These are phyloP conservation scores for Globisporangium parvum DNA, from an alignment of 352 stramenopile species.

Conservation along the genomic window DNA sequence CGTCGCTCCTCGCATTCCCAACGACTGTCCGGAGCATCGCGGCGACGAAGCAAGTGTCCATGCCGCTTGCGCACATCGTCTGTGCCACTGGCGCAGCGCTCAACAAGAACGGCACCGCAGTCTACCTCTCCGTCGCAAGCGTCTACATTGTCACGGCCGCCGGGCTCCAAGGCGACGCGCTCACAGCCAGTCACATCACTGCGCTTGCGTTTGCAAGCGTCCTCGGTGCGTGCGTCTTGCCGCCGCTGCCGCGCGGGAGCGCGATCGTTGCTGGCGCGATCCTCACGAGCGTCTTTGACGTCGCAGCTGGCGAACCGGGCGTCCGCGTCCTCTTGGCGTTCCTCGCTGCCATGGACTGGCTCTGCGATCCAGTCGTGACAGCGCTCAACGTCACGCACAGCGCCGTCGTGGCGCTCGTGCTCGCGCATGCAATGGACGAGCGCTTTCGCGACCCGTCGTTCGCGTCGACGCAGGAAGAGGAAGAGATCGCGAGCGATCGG, in stretches of 20 bases:
- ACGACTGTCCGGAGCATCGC: slow-evolving; percentile 46
- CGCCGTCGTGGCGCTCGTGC: slow-evolving; percentile 38
- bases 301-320: slow-evolving; percentile 17
- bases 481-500: slow-evolving; percentile 15
- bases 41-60: slow-evolving; percentile 42
- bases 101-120: slow-evolving; percentile 58
- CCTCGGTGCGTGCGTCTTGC: slow-evolving; percentile 28
- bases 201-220: slow-evolving; percentile 31
- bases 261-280: slow-evolving; percentile 32
- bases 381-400: slow-evolving; percentile 49
- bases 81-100: slow-evolving; percentile 35
- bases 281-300: slow-evolving; percentile 39
- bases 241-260: slow-evolving; percentile 33
- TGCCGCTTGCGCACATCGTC: slow-evolving; percentile 51
- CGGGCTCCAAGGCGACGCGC: slow-evolving; percentile 13
- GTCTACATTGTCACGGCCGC: slow-evolving; percentile 38
- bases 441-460: slow-evolving; percentile 20
- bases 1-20: slow-evolving; percentile 43
- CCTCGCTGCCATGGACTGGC: slow-evolving; percentile 43
- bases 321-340: slow-evolving; percentile 30
- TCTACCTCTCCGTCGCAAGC: slow-evolving; percentile 43
- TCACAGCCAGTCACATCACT: slow-evolving; percentile 22
- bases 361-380: slow-evolving; percentile 49
- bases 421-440: slow-evolving; percentile 47
- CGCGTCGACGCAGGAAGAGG: slow-evolving; percentile 25